These are phyloP conservation scores for Hypholoma fasciculare DNA, from an alignment of 768 basidiomycete genomes.

Conservation along the genomic window DNA sequence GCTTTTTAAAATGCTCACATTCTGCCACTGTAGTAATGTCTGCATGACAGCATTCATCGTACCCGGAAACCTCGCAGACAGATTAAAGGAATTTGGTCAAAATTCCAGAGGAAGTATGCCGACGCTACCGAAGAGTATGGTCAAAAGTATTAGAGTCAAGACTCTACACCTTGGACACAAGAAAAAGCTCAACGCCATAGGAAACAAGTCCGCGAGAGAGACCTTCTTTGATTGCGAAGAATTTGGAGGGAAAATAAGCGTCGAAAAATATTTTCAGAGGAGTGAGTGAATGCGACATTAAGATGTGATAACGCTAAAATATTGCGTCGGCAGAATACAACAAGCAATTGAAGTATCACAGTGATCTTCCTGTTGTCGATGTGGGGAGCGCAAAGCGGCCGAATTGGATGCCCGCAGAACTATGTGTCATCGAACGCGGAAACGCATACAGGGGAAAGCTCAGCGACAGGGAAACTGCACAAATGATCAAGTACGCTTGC, in stretches of 20 bases:
- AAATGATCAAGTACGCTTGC: conserved; percentile 74
- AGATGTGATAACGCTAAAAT: not conserved
- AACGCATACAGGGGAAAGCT: conserved; percentile 63
- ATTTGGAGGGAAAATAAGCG: conserved; percentile 49
- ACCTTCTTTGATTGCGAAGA: conserved; percentile 26
- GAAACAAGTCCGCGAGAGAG: conserved; percentile 20
- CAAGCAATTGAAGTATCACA: conserved; percentile 42
- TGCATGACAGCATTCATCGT: conserved; percentile 58
- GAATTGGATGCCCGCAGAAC: conserved; percentile 61
- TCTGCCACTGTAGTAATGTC: conserved; percentile 37
- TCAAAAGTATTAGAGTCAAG: conserved; percentile 56
- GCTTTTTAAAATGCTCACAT: not conserved
- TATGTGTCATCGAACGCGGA: conserved; percentile 64
- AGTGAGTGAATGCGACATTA: conserved; percentile 42
- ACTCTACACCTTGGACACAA: conserved; percentile 58
- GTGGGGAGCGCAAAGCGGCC: conserved; percentile 34
- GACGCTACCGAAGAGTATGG: conserved; percentile 45
- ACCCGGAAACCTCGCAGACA: conserved; percentile 63
- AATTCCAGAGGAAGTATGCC: conserved; percentile 45
- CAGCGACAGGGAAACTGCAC: conserved; percentile 55
- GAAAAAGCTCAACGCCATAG: conserved; percentile 36
- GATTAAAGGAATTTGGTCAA: conserved; percentile 47
- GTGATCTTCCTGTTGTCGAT: conserved; percentile 54
- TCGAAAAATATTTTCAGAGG: conserved; percentile 61
- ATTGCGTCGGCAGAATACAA: conserved; percentile 50